A percentile compares a stretch with the other conserved stretches of the same genome.
These are phyloP conservation scores for Metarhizium rileyi DNA, from an alignment of 2,329 filamentous ascomycete genomes.

Conservation along the genomic window DNA sequence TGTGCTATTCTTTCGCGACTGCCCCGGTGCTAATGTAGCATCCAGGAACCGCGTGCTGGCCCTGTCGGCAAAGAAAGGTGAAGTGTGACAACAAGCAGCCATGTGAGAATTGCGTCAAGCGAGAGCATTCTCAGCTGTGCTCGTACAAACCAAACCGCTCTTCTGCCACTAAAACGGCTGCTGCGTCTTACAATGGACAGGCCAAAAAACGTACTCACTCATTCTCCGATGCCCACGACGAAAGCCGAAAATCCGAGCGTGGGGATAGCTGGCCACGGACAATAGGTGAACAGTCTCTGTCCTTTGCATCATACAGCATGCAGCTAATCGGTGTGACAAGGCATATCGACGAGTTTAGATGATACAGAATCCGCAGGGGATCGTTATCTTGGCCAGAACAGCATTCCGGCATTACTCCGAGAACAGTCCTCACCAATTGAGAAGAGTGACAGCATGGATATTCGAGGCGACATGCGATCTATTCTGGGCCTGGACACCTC, in stretches of 20 bases:
- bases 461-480: slow-evolving; percentile 55
- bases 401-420: slow-evolving; percentile 54
- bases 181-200: slow-evolving; percentile 13
- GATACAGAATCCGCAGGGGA: slow-evolving; percentile 48
- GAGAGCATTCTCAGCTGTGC: slow-evolving; percentile 54
- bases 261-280: slow-evolving; percentile 33
- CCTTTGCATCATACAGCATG: slow-evolving; percentile 5
- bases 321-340: slow-evolving; percentile 8
- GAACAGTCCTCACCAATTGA: slow-evolving; percentile 48
- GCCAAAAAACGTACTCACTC: slow-evolving; percentile 26
- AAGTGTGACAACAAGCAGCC: slow-evolving; percentile 62
- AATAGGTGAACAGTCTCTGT: slow-evolving; percentile 22
- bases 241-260: slow-evolving; percentile 24
- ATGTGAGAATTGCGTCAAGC: slow-evolving; percentile 58
- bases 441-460: slow-evolving; percentile 43
- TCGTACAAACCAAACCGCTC: slow-evolving; percentile 55
- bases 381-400: slow-evolving; percentile 57
- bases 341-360: slow-evolving; percentile 30
- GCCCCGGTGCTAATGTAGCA: neutral
- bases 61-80: slow-evolving; percentile 57
- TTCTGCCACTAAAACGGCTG: slow-evolving; percentile 26
- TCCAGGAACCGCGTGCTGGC: slow-evolving; percentile 55
- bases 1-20: neutral
- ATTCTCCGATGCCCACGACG: slow-evolving; percentile 21
- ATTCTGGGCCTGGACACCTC: slow-evolving; percentile 57